Percentiles rank a stretch among this genome's conserved stretches.
Conservation (phyloP, 306 rosid species). For the Quillaja saponaria region DNA sequence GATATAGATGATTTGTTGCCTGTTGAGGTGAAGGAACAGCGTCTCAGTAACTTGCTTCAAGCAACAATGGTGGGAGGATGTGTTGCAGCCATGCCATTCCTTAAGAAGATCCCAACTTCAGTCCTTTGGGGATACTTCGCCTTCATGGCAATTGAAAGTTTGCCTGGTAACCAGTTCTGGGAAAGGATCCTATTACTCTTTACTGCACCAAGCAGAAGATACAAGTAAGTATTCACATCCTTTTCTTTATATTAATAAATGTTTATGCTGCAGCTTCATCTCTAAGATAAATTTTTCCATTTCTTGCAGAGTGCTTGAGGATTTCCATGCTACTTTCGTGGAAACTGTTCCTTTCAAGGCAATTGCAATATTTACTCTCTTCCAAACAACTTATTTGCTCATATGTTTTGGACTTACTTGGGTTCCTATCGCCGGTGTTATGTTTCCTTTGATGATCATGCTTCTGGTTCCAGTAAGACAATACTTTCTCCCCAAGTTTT, state of each 20-base stretch:
- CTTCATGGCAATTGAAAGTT: slow-evolving; percentile 96
- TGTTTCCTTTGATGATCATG: slow-evolving; percentile 98
- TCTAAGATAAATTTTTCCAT: slow-evolving; percentile 13
- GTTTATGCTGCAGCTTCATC: background rate
- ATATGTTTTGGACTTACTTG: slow-evolving; percentile 92
- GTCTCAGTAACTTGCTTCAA: slow-evolving; percentile 87
- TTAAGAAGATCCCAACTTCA: slow-evolving; percentile 93
- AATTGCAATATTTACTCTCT: slow-evolving; percentile 69
- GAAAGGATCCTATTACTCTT: slow-evolving; percentile 90
- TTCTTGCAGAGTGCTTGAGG: slow-evolving; percentile 86
- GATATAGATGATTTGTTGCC: slow-evolving; percentile 93
- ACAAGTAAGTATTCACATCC: slow-evolving; percentile 42
- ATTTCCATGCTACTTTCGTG: slow-evolving; percentile 90
- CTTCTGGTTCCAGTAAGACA: slow-evolving; percentile 87
- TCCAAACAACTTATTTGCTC: slow-evolving; percentile 80
- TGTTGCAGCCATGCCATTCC: slow-evolving; percentile 95
- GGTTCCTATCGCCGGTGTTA: slow-evolving; percentile 93
- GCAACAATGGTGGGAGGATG: slow-evolving; percentile 86
- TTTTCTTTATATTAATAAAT: background rate
- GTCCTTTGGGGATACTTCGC: slow-evolving; percentile 99
- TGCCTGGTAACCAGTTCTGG: slow-evolving; percentile 99
- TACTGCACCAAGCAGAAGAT: slow-evolving; percentile 96
- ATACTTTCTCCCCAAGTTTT: slow-evolving; percentile 81
- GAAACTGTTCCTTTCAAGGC: slow-evolving; percentile 97
- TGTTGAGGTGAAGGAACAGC: slow-evolving; percentile 96